Percentiles rank a stretch among this genome's conserved stretches.
Evolutionary conservation across 257 asterid genomes (phyloP).

Genomic region (Jasminum sambac): DNA sequence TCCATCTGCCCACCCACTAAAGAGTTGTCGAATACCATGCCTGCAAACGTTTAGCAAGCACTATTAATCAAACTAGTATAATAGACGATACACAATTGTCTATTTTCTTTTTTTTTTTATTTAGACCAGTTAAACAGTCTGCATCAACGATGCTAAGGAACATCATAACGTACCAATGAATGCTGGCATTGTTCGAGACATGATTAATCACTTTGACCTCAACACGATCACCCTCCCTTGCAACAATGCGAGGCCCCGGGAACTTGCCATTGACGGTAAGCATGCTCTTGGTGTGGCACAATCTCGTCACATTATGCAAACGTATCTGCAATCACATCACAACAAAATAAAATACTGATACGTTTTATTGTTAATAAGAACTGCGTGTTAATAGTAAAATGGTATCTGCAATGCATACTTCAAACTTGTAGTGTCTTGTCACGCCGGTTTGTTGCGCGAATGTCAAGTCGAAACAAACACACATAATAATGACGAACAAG

Average conservation of each 20-base stretch:
- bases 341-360: not conserved
- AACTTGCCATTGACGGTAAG: conserved; percentile 63
- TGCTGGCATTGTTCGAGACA: conserved; percentile 56
- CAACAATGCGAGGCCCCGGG: conserved; percentile 62
- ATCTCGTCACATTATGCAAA: conserved; percentile 53
- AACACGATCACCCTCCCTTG: conserved; percentile 68
- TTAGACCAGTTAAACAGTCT: not conserved
- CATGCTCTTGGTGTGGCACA: conserved; percentile 57
- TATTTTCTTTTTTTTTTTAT: not conserved
- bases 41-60: conserved; percentile 25
- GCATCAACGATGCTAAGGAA: not conserved
- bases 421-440: conserved; percentile 46
- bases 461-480: conserved; percentile 5
- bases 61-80: not conserved
- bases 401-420: conserved; percentile 24
- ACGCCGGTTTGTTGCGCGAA: conserved; percentile 20
- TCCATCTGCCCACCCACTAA: conserved; percentile 74
- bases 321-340: conserved; percentile 38
- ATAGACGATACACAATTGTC: not conserved
- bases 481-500: conserved; percentile 12
- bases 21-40: conserved; percentile 68
- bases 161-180: conserved; percentile 55
- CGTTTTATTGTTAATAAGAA: not conserved
- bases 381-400: not conserved
- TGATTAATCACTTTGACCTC: conserved; percentile 53